These are phyloP conservation scores for Ustilaginoidea virens DNA, from an alignment of 2,329 filamentous ascomycete genomes.

Conservation along the genomic window DNA sequence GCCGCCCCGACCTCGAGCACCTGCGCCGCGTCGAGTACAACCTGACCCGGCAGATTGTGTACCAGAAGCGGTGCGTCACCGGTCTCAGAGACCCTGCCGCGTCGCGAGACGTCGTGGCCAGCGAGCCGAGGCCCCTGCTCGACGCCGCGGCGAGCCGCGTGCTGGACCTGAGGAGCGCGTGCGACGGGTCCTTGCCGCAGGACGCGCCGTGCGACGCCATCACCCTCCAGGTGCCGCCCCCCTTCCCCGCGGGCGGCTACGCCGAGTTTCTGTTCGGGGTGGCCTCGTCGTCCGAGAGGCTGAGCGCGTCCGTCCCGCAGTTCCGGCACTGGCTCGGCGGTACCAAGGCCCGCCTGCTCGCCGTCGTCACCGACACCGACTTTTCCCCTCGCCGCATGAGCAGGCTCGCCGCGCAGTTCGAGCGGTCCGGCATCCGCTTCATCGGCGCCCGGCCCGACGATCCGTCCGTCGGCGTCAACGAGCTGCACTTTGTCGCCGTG, in stretches of 20 bases:
- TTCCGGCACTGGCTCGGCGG: constrained; percentile 41
- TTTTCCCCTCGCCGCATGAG: constrained; percentile 10
- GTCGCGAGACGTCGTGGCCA: constrained; percentile 21
- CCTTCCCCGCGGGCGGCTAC: constrained; percentile 27
- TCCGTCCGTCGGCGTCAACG: constrained; percentile 24
- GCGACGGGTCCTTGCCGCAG: constrained; percentile 6
- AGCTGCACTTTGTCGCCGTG: constrained; percentile 42
- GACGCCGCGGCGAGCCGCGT: constrained; percentile 12
- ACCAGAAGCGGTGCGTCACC: constrained; percentile 28
- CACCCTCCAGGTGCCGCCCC: constrained; percentile 27
- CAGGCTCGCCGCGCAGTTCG: constrained; percentile 12
- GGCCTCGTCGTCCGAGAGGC: constrained; percentile 33
- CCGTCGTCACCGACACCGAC: constrained; percentile 27
- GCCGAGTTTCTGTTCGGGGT: constrained; percentile 41
- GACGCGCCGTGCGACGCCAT: constrained; percentile 24
- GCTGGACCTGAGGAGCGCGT: constrained; percentile 14
- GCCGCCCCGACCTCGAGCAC: constrained; percentile 14
- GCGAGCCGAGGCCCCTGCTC: constrained; percentile 22
- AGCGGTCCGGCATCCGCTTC: constrained; percentile 17
- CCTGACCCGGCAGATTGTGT: constrained; percentile 26
- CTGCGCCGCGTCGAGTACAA: constrained; percentile 14
- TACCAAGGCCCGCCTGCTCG: constrained; percentile 35
- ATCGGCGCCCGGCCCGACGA: constrained; percentile 18
- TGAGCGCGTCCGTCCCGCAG: constrained; percentile 32
- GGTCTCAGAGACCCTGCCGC: constrained; percentile 17